Percentiles rank a stretch among this genome's conserved stretches.
These are phyloP conservation scores for Candida alai DNA, from an alignment of 805 yeast species.

Conservation along the genomic window DNA sequence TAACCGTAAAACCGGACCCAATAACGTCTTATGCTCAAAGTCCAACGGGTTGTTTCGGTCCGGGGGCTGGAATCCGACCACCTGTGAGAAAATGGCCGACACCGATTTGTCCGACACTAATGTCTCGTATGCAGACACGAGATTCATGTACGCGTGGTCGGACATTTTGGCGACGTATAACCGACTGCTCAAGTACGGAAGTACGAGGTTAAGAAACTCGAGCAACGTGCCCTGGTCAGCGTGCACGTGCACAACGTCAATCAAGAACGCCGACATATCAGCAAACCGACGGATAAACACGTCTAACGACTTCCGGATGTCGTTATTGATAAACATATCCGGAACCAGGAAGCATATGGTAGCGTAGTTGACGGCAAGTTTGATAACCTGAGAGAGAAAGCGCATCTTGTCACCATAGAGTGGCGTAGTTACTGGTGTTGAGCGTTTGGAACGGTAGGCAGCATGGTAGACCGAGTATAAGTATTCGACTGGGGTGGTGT, in stretches of 20 bases:
- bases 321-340: conserved; percentile 50
- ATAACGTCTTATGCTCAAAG: conserved; percentile 57
- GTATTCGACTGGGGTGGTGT: conserved; percentile 42
- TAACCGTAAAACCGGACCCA: conserved; percentile 74
- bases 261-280: conserved; percentile 39
- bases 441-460: conserved; percentile 40
- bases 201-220: conserved; percentile 54
- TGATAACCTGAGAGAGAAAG: conserved; percentile 46
- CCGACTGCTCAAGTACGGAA: conserved; percentile 41
- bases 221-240: conserved; percentile 61
- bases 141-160: conserved; percentile 44
- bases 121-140: conserved; percentile 53
- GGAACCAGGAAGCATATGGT: conserved; percentile 66
- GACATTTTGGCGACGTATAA: conserved; percentile 17
- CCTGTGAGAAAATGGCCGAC: conserved; percentile 55
- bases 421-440: conserved; percentile 39
- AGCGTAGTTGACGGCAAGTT: conserved; percentile 58
- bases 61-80: conserved; percentile 51
- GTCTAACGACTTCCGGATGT: conserved; percentile 25
- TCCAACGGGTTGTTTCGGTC: conserved; percentile 41
- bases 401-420: conserved; percentile 31
- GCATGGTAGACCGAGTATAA: conserved; percentile 43
- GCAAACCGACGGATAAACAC: conserved; percentile 19
- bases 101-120: conserved; percentile 58
- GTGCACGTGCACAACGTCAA: conserved; percentile 54